Evolutionary conservation across 768 basidiomycete species (phyloP), one percentile per base, ranked within the genome.

Genomic region (Multifurca ochricompacta): DNA sequence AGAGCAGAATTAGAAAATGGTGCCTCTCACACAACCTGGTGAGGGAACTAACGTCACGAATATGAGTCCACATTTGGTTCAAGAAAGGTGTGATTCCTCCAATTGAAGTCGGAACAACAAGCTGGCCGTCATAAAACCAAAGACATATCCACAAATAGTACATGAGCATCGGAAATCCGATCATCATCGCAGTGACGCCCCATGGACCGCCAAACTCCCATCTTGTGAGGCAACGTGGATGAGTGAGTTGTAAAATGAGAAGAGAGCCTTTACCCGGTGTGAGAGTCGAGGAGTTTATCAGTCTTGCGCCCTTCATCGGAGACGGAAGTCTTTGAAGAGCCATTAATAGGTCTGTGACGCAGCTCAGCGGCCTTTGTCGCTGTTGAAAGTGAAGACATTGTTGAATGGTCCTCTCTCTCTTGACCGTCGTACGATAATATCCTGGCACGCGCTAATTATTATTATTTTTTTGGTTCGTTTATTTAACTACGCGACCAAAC

Each of bases 61-160:
- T 74, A 65, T 96, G 91, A n/a, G 66, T 74, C 83, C 89, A 90
- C 87, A 97, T 92, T 44, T 78, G 75, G 51, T 68, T 65, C 23
- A 96, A 67, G 74, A 93, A 94, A 1, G 93, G 91, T 56, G 73
- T 59, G 36, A 93, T 75, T 54, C 90, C 88, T 25, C 79, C 80
- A 27, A 78, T 54, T 7, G 87, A 87, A 13, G 70, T 70, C 1
- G 92, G 93, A 59, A 75, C 68, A 7, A 86, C 80, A 32, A 93
- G 73, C 60, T 78, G 77, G 37, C 96, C 96, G 60, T 96, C 87
- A 66, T 97, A 93, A 70, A 94, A 95, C 82, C 87, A 91, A 32
- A 97, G 78, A 66, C 96, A 99, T 54, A 91, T 91, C 91, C 92
- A 97, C 59, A 98, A 80, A 73, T 98, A 99, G 70, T 96, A 99